Evolutionary conservation across 2,329 filamentous ascomycete species (phyloP).

Genomic region (Colletotrichum simmondsii): DNA sequence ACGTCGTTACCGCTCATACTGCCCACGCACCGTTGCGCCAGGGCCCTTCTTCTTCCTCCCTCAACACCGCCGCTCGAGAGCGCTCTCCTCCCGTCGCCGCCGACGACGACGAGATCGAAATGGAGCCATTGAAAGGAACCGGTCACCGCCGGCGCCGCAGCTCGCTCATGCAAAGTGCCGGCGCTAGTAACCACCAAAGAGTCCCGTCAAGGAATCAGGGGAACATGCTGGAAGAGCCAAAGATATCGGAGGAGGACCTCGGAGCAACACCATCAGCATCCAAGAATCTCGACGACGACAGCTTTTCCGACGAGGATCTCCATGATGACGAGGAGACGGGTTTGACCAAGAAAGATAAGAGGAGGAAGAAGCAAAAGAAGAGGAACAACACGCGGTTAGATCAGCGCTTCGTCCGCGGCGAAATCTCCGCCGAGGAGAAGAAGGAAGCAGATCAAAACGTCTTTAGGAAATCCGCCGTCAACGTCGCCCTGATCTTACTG

Average conservation of each 20-base stretch:
- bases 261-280: conserved; percentile 39
- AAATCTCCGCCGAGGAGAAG: conserved; percentile 76
- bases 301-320: conserved; percentile 76
- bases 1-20: conserved; percentile 4
- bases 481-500: conserved; percentile 82
- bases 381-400: conserved; percentile 76
- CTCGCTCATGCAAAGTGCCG: conserved; percentile 59
- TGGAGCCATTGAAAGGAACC: conserved; percentile 60
- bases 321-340: conserved; percentile 93
- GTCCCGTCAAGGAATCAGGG: conserved; percentile 42
- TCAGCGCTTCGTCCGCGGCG: conserved; percentile 72
- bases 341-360: conserved; percentile 78
- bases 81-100: conserved; percentile 20
- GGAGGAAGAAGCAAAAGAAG: conserved; percentile 74
- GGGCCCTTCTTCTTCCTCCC: conserved; percentile 12
- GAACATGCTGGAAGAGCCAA: conserved; percentile 52
- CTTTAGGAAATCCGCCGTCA: conserved; percentile 75
- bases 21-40: conserved; percentile 21
- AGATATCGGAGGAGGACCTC: conserved; percentile 56
- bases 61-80: neutral
- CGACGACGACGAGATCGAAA: conserved; percentile 63
- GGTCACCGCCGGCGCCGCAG: conserved; percentile 67
- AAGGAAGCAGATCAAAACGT: conserved; percentile 81
- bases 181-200: conserved; percentile 38
- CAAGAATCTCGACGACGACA: conserved; percentile 57